phyloP scores from a whole-genome alignment of 371 early-diverging fungal genomes.

The Cokeromyces recurvatus region DNA sequence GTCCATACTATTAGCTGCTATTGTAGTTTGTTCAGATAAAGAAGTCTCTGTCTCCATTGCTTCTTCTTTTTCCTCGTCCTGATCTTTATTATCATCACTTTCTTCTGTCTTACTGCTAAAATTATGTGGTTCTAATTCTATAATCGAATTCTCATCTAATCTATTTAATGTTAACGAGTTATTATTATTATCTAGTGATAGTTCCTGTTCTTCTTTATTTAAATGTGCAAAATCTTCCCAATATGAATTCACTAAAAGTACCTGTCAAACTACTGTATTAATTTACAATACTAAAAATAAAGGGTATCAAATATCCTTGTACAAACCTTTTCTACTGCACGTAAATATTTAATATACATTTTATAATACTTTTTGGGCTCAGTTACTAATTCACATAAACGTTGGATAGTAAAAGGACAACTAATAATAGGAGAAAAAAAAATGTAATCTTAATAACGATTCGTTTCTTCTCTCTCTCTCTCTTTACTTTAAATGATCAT shows the following conservation, averaged over 20 bases:
- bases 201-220: not conserved
- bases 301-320: no score
- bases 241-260: constrained; percentile 31
- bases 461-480: no score
- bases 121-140: constrained; percentile 21
- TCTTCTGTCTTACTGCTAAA: not conserved
- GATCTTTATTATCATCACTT: not conserved
- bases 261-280: not conserved
- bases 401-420: constrained; percentile 58
- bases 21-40: not conserved
- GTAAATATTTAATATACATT: constrained; percentile 50
- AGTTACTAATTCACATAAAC: constrained; percentile 48
- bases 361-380: constrained; percentile 48
- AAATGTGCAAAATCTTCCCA: constrained; percentile 25
- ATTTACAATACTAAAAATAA: no score
- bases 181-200: no score
- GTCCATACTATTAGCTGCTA: no score
- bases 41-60: no score
- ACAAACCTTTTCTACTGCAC: constrained; percentile 58
- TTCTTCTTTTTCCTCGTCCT: not conserved
- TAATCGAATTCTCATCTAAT: no score
- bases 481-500: constrained; percentile 28
- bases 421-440: constrained; percentile 6
- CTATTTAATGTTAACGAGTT: no score
- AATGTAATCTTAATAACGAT: no score